Evolutionary conservation across 176 grass and related monocot genomes (phyloP), one percentile per base, ranked within the genome.

Genomic region (Aegilops tauschii): DNA sequence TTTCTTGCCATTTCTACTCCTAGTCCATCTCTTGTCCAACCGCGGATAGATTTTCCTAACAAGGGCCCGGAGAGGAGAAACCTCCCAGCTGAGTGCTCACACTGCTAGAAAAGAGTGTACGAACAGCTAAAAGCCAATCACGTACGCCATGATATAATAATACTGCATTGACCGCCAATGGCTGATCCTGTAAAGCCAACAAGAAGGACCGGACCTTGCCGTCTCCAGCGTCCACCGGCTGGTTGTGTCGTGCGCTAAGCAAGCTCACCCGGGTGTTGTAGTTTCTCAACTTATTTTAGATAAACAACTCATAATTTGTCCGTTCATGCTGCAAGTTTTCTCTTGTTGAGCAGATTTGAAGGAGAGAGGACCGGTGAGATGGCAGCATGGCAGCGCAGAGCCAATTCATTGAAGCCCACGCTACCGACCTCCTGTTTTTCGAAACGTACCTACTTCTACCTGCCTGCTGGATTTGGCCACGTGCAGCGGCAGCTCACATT

Each of bases 341-440:
- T 58, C 52, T 21, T 29, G 21, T 32, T 62, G 27, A 34, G 17
- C 20, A 52, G 73, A 40, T 40, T 80, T 50, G 5, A 76, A 36
- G 0, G n/a, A 3, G 40, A 16, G n/a, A 40, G 3, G 31, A 25
- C 42, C 13, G 86, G 80, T 76, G 61, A 16, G 73, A 65, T 32
- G 21, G 65, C 27, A 86, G 84, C 77, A 62, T 65, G 39, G 47
- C 76, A 80, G 76, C 31, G 16, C 49, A 66, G 63, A 83, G 86
- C 21, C 34, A 32, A 88, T 83, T 88, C 7, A 88, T 76, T 44
- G 86, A 77, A 88, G 45, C 47, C 76, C 12, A 59, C 45, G 11
- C 59, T 44, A 77, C 86, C 69, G 12, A 77, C 25, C 70, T 82
- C 85, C 17, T 52, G 78, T 76, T 76, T 76, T 50, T 50, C 42